Evolutionary conservation across 768 basidiomycete genomes (phyloP).

Genomic region (Leccinum pellstonianum): DNA sequence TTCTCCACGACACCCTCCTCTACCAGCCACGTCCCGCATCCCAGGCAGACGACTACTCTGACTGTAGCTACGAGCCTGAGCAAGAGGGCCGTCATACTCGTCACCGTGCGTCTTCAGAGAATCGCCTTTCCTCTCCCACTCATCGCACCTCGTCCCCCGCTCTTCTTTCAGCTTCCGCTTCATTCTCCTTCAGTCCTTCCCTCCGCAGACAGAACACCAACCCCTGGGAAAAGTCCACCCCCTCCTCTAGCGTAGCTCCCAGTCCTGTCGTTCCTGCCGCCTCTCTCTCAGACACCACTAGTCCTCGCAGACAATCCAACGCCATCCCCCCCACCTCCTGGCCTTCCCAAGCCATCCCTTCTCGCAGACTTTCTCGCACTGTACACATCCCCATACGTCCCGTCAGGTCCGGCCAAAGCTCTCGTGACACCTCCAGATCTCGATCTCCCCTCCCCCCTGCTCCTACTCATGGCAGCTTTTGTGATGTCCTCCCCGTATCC

Average conservation of each 20-base stretch:
- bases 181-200: slow-evolving; percentile 61
- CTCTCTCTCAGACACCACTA: slow-evolving; percentile 59
- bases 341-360: slow-evolving; percentile 58
- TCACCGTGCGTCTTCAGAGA: slow-evolving; percentile 69
- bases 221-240: slow-evolving; percentile 59
- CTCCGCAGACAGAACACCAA: slow-evolving; percentile 63
- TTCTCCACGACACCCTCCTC: slow-evolving; percentile 59
- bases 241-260: slow-evolving; percentile 53
- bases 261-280: slow-evolving; percentile 62
- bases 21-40: slow-evolving; percentile 55
- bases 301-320: slow-evolving; percentile 63
- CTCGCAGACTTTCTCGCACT: slow-evolving; percentile 81
- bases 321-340: slow-evolving; percentile 52
- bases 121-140: slow-evolving; percentile 46
- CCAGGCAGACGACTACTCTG: slow-evolving; percentile 73
- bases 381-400: slow-evolving; percentile 73
- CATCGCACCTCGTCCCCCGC: slow-evolving; percentile 56
- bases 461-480: slow-evolving; percentile 63
- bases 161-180: slow-evolving; percentile 62
- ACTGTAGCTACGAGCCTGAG: slow-evolving; percentile 83
- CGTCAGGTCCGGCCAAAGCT: slow-evolving; percentile 74
- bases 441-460: slow-evolving; percentile 84
- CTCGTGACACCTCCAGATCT: slow-evolving; percentile 92
- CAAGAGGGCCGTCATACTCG: slow-evolving; percentile 58
- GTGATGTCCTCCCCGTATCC: slow-evolving; percentile 47